Evolutionary conservation across 2,329 filamentous ascomycete species (phyloP).

Genomic region (Lasiodiplodia citricola): DNA sequence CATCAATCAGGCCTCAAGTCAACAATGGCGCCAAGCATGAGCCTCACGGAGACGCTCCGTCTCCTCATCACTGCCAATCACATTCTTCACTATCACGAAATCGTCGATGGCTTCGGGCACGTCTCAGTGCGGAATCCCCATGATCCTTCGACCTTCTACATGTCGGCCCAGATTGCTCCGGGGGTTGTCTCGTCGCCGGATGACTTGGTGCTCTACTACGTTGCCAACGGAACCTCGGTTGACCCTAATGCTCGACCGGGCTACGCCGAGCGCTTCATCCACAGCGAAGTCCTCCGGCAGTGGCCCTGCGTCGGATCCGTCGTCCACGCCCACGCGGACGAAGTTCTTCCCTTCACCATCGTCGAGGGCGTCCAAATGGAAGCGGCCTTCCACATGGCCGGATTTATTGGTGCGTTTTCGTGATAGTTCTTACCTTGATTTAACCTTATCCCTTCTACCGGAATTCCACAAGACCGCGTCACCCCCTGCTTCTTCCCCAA

Average conservation of each 20-base stretch:
- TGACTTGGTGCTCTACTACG: slow-evolving; percentile 52
- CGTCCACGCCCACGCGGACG: slow-evolving; percentile 49
- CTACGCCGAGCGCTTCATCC: slow-evolving; percentile 53
- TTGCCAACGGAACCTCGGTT: slow-evolving; percentile 46
- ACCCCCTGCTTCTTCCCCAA: neutral
- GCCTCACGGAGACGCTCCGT: neutral
- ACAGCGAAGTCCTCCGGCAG: slow-evolving; percentile 52
- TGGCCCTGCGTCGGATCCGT: slow-evolving; percentile 51
- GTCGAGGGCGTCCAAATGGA: slow-evolving; percentile 48
- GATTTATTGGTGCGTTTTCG: slow-evolving; percentile 44
- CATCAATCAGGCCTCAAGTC: too few relatives aligned
- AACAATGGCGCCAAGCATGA: neutral
- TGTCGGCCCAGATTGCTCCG: slow-evolving; percentile 51
- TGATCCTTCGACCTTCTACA: slow-evolving; percentile 53
- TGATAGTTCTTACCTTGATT: neutral
- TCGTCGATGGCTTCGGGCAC: slow-evolving; percentile 62
- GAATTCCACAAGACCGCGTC: too few relatives aligned
- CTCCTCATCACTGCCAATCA: slow-evolving; percentile 54
- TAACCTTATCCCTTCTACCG: neutral
- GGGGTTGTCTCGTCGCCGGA: slow-evolving; percentile 48
- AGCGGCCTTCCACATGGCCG: slow-evolving; percentile 49
- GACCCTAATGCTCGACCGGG: slow-evolving; percentile 41
- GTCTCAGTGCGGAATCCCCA: slow-evolving; percentile 59
- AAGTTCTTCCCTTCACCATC: slow-evolving; percentile 49
- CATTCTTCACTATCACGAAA: slow-evolving; percentile 58